These are phyloP conservation scores for Populus hybrid DNA, from an alignment of 441 rosid genomes.

Conservation along the genomic window DNA sequence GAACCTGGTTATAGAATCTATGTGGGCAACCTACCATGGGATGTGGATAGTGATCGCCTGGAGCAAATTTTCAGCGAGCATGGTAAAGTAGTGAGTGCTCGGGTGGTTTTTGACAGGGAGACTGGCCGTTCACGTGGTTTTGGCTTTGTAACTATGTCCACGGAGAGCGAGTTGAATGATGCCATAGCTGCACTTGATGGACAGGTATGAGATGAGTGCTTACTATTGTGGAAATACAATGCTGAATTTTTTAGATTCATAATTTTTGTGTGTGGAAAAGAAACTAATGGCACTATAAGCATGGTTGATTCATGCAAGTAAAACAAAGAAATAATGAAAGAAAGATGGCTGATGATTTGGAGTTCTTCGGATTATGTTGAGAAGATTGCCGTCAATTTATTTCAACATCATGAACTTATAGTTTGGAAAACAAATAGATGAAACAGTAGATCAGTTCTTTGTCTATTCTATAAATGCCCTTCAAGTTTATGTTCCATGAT, in stretches of 20 bases:
- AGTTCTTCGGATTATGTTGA: neutral
- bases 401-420: neutral
- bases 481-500: neutral
- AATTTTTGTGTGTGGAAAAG: neutral
- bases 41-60: constrained; percentile 48
- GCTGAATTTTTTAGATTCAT: neutral
- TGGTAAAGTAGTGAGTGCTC: constrained; percentile 58
- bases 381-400: neutral
- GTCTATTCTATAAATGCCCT: neutral
- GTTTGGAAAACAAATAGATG: neutral
- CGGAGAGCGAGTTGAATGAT: constrained; percentile 62
- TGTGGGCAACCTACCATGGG: constrained; percentile 71
- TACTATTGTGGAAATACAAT: neutral
- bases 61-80: constrained; percentile 68
- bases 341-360: neutral
- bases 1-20: constrained; percentile 41
- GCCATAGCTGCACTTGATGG: constrained; percentile 81
- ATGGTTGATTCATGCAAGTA: neutral
- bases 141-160: constrained; percentile 66
- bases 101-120: constrained; percentile 59
- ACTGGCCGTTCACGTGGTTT: constrained; percentile 74
- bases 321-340: neutral
- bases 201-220: constrained; percentile 35
- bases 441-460: neutral
- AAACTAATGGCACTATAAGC: no score